A percentile compares a stretch with the other conserved stretches of the same genome.
phyloP scores from a whole-genome alignment of 108 stramenopile species.

The Fragilaria crotonensis region DNA sequence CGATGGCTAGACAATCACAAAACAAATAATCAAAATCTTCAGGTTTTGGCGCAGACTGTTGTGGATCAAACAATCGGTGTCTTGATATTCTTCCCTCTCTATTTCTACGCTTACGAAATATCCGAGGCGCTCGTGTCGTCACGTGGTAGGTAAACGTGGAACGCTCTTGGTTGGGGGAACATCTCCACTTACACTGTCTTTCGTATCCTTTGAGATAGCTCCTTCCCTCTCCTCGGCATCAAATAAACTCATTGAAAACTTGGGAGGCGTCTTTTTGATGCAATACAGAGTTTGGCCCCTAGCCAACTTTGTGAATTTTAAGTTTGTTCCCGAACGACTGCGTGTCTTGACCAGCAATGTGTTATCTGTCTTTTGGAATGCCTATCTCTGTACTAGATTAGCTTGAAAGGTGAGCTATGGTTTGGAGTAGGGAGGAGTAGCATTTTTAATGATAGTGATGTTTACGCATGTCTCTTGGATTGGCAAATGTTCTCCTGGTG shows the following conservation, averaged over 20 bases:
- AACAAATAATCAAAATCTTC: conserved; percentile 4
- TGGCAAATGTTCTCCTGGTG: too few species aligned
- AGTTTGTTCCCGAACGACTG: conserved; percentile 13
- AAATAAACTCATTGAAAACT: conserved; percentile 2
- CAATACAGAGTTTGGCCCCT: conserved; percentile 21
- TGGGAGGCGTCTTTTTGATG: conserved; percentile 10
- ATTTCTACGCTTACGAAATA: conserved; percentile 22
- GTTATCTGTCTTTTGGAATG: conserved; percentile 24
- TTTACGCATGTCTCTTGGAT: too few species aligned
- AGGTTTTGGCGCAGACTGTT: conserved; percentile 13
- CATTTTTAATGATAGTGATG: too few species aligned
- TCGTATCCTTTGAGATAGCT: not conserved
- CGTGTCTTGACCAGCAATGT: conserved; percentile 19
- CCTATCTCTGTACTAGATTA: conserved; percentile 20
- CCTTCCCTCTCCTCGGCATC: conserved; percentile 8
- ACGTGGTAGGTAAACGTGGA: conserved; percentile 1
- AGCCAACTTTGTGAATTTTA: conserved; percentile 17
- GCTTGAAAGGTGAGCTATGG: too few species aligned
- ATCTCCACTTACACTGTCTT: too few species aligned
- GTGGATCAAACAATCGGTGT: conserved; percentile 29
- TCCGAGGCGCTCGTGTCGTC: conserved; percentile 10
- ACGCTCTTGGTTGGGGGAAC: too few species aligned
- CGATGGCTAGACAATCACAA: conserved; percentile 6
- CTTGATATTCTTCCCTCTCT: conserved; percentile 19
- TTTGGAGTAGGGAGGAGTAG: too few species aligned